Conservation (phyloP, 148 eudicot genomes). For the Amaranthus cruentus region DNA sequence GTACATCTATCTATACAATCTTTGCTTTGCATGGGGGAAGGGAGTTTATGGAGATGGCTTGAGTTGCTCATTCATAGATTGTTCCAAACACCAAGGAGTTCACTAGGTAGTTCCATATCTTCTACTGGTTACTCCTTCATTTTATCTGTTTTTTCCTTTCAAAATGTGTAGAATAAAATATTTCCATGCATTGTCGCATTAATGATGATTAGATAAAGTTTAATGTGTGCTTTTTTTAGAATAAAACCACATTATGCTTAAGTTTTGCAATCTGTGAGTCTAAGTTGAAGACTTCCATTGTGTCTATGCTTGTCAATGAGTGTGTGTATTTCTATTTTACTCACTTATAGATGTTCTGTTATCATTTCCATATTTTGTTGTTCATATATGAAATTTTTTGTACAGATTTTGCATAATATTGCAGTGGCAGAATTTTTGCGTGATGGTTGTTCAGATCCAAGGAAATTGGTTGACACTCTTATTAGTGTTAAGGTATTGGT, state of each 20-base stretch:
- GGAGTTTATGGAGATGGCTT: too few species aligned
- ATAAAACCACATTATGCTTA: not conserved
- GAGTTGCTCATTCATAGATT: too few species aligned
- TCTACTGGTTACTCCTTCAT: not conserved
- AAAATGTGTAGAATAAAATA: not conserved
- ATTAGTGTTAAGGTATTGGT: conserved; percentile 59
- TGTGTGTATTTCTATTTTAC: not conserved
- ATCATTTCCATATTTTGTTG: conserved; percentile 6
- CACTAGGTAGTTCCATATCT: not conserved
- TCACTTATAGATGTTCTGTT: conserved; percentile 1
- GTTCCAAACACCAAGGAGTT: too few species aligned
- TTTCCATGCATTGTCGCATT: not conserved
- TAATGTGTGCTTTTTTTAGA: not conserved
- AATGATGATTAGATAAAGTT: not conserved
- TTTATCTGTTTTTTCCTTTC: not conserved
- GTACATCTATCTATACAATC: too few species aligned
- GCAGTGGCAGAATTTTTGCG: conserved; percentile 60
- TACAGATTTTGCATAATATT: conserved; percentile 75
- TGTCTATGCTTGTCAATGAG: not conserved
- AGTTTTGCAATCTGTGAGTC: not conserved
- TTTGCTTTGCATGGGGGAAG: too few species aligned
- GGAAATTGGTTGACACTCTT: conserved; percentile 65
- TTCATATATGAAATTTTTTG: conserved; percentile 6
- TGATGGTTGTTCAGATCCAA: conserved; percentile 72
- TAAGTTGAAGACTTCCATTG: not conserved